Percentiles rank a stretch among this genome's conserved stretches.
phyloP scores from a whole-genome alignment of 73 alveolate species.

The Symbiodinium pilosum region DNA sequence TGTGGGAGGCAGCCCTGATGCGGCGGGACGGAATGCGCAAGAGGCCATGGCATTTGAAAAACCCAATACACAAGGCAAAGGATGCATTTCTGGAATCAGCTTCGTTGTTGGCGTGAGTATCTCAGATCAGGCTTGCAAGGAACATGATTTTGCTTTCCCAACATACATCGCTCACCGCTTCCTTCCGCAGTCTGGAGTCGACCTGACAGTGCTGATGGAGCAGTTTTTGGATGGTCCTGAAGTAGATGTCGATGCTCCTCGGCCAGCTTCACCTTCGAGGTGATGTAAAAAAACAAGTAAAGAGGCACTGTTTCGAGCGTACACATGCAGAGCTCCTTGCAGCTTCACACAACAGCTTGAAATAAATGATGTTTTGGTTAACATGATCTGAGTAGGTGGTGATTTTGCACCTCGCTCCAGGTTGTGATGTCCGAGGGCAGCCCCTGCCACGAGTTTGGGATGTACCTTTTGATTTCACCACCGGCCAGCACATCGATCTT shows the following conservation, averaged over 20 bases:
- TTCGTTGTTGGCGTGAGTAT: too few relatives aligned
- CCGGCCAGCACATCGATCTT: too few relatives aligned
- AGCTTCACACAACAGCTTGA: too few relatives aligned
- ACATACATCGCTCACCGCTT: neutral
- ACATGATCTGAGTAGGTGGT: too few relatives aligned
- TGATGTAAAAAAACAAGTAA: too few relatives aligned
- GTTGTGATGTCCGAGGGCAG: conserved; percentile 11
- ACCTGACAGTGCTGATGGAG: conserved; percentile 92
- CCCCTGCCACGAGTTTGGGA: neutral
- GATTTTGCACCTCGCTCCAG: neutral
- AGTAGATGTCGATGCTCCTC: conserved; percentile 65
- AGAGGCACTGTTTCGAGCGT: too few relatives aligned
- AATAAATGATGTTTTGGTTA: too few relatives aligned
- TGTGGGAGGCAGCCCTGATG: neutral
- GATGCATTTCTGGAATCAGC: neutral
- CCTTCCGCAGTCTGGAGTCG: conserved; percentile 71
- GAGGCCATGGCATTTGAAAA: neutral
- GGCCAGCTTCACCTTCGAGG: neutral
- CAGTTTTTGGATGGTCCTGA: conserved; percentile 86
- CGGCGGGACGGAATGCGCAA: neutral
- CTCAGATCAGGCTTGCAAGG: too few relatives aligned
- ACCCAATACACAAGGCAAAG: too few relatives aligned
- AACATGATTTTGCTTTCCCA: too few relatives aligned
- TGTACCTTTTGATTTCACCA: too few relatives aligned
- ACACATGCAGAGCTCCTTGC: too few relatives aligned